phyloP scores from a whole-genome alignment of 305 asterid species.

The Solanum hybrid region DNA sequence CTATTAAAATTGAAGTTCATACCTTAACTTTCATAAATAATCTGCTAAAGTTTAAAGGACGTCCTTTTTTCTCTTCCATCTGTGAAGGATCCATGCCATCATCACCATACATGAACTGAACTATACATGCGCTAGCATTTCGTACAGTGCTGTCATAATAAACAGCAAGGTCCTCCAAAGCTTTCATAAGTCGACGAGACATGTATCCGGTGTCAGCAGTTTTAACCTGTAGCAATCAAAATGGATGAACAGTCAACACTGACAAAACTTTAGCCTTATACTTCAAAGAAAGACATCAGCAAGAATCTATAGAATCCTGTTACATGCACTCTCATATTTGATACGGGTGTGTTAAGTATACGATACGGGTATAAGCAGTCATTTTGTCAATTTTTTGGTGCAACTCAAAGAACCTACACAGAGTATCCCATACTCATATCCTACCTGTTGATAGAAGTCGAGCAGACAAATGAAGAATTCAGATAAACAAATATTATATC shows the following conservation, averaged over 20 bases:
- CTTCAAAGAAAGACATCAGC: not conserved
- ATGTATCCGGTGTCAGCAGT: slow-evolving; percentile 98
- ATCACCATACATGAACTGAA: slow-evolving; percentile 83
- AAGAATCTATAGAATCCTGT: not conserved
- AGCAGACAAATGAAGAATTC: not conserved
- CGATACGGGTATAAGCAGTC: not conserved
- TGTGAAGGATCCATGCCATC: slow-evolving; percentile 98
- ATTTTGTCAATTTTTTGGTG: not conserved
- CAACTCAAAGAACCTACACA: not conserved
- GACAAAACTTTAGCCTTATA: not conserved
- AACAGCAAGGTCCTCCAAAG: slow-evolving; percentile 78
- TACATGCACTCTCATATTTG: slow-evolving; percentile 2
- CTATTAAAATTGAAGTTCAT: not conserved
- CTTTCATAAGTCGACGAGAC: slow-evolving; percentile 95
- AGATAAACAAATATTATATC: not conserved
- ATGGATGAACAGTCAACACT: not conserved
- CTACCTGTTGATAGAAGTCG: not conserved
- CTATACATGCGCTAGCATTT: slow-evolving; percentile 70
- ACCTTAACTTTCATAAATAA: slow-evolving; percentile 91
- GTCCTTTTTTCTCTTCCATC: slow-evolving; percentile 88
- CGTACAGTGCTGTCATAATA: slow-evolving; percentile 83
- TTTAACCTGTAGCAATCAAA: slow-evolving; percentile 58
- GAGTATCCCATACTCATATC: not conserved
- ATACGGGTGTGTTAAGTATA: not conserved
- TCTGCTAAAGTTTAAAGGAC: slow-evolving; percentile 76